A percentile compares a stretch with the other conserved stretches of the same genome.
These are phyloP conservation scores for Tricholoma hemisulphureum DNA, from an alignment of 768 basidiomycete genomes.

Conservation along the genomic window DNA sequence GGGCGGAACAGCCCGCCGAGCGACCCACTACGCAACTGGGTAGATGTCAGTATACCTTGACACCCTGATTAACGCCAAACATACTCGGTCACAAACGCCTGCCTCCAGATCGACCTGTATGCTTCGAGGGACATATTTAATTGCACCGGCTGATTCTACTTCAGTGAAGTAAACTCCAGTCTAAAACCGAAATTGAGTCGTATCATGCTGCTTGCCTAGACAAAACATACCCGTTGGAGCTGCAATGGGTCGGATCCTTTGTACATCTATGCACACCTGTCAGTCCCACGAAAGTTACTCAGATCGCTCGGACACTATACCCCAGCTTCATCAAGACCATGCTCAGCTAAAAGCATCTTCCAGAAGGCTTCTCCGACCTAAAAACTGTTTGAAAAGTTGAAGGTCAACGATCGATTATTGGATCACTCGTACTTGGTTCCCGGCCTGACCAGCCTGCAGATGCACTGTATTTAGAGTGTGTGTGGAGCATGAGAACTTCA, in stretches of 20 bases:
- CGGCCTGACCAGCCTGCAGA: conserved; percentile 70
- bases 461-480: conserved; percentile 6
- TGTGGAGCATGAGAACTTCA: background rate
- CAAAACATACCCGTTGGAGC: conserved; percentile 57
- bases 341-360: conserved; percentile 83
- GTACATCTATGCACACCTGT: conserved; percentile 50
- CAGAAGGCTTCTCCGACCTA: conserved; percentile 84
- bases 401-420: conserved; percentile 61
- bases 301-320: conserved; percentile 37
- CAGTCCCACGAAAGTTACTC: background rate
- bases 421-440: conserved; percentile 38
- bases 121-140: conserved; percentile 87
- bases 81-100: conserved; percentile 77
- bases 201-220: background rate
- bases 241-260: conserved; percentile 72
- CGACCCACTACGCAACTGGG: conserved; percentile 63
- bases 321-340: conserved; percentile 73
- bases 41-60: background rate
- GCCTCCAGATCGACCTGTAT: conserved; percentile 89
- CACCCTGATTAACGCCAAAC: conserved; percentile 20
- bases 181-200: conserved; percentile 32
- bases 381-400: conserved; percentile 18
- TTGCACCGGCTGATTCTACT: conserved; percentile 46
- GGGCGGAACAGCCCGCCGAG: conserved; percentile 81
- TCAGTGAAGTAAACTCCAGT: conserved; percentile 83